Evolutionary conservation across 805 yeast genomes (phyloP), one percentile per base, ranked within the genome.

Genomic region (Candida sithepensis): DNA sequence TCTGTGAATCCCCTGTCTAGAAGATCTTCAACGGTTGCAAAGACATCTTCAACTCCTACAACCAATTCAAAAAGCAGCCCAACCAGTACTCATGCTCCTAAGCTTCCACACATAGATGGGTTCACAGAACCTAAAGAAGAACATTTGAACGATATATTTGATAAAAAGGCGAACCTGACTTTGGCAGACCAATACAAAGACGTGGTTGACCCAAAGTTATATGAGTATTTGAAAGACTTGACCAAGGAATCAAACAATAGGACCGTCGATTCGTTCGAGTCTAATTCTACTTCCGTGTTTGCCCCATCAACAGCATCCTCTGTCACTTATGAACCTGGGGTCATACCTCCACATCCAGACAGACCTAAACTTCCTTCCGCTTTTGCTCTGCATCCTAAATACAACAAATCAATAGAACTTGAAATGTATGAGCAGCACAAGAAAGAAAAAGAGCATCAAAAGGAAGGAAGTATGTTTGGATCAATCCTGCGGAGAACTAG

Each of bases 281-380:
- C 45, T 12, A n/a, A 16, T 19, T 24, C 12, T 6, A 38, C 45
- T 5, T 52, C 57, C 23, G 56, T 56, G 13, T 64, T 58, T 45
- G 56, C 63, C 2, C 63, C 65, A 1, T 39, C 58, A 2, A 53
- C 59, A 14, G 49, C 45, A 8, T 54, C 62, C 2, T 51, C 55
- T 4, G 44, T 67, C 57, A 63, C 58, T 39, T 60, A 67, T 28
- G 77, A 72, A 48, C 64, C 57, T 1, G 65, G 65, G 30, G 77
- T 76, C 0, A 71, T 79, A 8, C 85, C 84, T 2, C 63, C 77
- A 3, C 82, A 78, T 56, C 83, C 83, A 2, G 60, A 59, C 21
- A 57, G 48, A 42, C 72, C 82, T 2, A 71, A 66, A 30, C 58
- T 75, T 14, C 82, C 81, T 5, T 71, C 83, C 2, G 81, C 81